Percentiles rank a stretch among this genome's conserved stretches.
Conservation (phyloP, 352 stramenopile species). For the Aphanomyces euteiches region DNA sequence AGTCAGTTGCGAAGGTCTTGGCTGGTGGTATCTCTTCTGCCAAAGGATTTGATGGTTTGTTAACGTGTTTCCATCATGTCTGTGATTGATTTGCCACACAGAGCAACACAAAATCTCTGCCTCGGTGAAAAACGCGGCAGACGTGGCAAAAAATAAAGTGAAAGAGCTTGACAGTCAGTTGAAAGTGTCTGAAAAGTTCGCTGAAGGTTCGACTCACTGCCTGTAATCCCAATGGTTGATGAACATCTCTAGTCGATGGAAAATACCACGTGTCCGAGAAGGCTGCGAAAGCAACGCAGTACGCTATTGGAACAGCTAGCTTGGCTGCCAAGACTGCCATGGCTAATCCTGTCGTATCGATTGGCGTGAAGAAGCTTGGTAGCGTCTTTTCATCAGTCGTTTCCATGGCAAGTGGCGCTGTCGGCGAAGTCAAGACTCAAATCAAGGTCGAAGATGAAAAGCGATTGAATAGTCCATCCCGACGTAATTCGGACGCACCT, state of each 20-base stretch:
- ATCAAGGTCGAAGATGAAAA: constrained; percentile 22
- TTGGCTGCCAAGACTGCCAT: constrained; percentile 20
- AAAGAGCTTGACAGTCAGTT: constrained; percentile 19
- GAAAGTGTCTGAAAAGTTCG: constrained; percentile 24
- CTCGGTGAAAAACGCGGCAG: constrained; percentile 18
- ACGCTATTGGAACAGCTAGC: neutral
- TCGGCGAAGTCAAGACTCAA: constrained; percentile 21
- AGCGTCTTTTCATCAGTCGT: constrained; percentile 20
- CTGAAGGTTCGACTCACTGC: neutral
- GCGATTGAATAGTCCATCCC: constrained; percentile 9
- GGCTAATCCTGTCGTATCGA: constrained; percentile 10
- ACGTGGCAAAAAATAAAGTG: constrained; percentile 20
- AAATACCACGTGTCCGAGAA: constrained; percentile 23
- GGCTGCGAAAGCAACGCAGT: constrained; percentile 6
- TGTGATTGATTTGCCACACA: neutral
- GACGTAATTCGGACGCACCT: neutral
- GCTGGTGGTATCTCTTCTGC: constrained; percentile 13
- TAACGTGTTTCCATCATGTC: neutral
- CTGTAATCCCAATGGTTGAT: neutral
- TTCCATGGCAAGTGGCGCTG: neutral
- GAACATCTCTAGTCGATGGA: neutral
- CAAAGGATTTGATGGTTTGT: constrained; percentile 20
- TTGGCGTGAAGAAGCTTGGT: constrained; percentile 20
- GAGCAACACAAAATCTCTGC: constrained; percentile 27
- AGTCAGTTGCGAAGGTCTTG: constrained; percentile 12